These are phyloP conservation scores for Jatropha curcas DNA, from an alignment of 345 rosid species.

Conservation along the genomic window DNA sequence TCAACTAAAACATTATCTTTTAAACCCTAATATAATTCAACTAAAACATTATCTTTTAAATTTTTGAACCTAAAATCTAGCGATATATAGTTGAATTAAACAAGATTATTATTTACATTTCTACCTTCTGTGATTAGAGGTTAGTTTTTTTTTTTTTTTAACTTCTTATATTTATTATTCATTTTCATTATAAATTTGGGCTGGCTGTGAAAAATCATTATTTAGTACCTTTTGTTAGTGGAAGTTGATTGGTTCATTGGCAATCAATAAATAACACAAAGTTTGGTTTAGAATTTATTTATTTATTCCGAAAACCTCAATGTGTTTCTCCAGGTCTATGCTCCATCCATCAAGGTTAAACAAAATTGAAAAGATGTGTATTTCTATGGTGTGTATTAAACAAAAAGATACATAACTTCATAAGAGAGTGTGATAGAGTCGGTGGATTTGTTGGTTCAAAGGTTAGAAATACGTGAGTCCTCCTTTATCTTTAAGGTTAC, in stretches of 20 bases:
- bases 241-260: background rate
- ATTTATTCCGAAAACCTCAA: background rate
- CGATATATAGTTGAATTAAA: no score
- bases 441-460: constrained; percentile 82
- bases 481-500: constrained; percentile 6
- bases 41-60: no score
- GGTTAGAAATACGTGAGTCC: constrained; percentile 80
- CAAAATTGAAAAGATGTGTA: constrained; percentile 72
- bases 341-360: constrained; percentile 70
- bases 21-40: no score
- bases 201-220: no score
- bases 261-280: background rate
- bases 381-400: constrained; percentile 72
- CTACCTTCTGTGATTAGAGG: no score
- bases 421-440: constrained; percentile 67
- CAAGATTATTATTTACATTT: no score
- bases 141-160: no score
- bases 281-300: background rate
- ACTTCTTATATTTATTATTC: no score
- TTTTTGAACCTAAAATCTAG: no score
- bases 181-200: no score
- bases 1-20: no score
- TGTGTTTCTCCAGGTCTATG: constrained; percentile 59
- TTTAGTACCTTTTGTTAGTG: no score
- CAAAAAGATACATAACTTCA: constrained; percentile 77